phyloP scores from a whole-genome alignment of 1,139 yeast genomes.

The Pichia inconspicua region DNA sequence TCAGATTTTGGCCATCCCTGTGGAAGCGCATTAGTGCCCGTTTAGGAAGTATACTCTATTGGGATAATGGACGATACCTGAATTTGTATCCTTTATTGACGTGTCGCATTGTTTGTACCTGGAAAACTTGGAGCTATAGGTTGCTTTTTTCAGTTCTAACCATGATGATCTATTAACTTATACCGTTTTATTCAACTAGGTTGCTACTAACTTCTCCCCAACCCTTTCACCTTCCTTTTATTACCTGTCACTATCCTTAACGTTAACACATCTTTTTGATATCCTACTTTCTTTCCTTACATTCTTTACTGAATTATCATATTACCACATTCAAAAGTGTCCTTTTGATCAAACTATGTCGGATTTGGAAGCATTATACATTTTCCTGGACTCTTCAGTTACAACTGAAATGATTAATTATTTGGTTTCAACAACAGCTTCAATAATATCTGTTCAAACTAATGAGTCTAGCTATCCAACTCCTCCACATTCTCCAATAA shows the following conservation, averaged over 20 bases:
- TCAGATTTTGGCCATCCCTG: background rate
- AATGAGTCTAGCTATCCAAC: conserved; percentile 29
- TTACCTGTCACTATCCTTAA: background rate
- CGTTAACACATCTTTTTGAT: background rate
- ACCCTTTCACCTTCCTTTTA: background rate
- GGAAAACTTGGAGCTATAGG: background rate
- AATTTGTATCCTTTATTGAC: background rate
- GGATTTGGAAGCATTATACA: conserved; percentile 57
- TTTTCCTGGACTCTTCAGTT: conserved; percentile 73
- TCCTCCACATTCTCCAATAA: conserved; percentile 39
- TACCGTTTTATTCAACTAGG: background rate
- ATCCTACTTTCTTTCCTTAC: background rate
- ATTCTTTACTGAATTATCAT: background rate
- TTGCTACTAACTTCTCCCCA: background rate
- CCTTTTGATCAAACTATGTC: conserved; percentile 29
- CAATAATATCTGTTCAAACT: conserved; percentile 46
- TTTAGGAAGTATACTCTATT: background rate
- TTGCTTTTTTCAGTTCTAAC: background rate
- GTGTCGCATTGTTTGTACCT: background rate
- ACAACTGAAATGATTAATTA: conserved; percentile 71
- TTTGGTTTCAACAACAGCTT: conserved; percentile 69
- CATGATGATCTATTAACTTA: background rate
- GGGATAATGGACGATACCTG: background rate
- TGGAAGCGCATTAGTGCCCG: background rate
- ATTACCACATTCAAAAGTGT: background rate